A percentile compares a stretch with the other conserved stretches of the same genome.
These are phyloP conservation scores for Vigna angularis DNA, from an alignment of 306 rosid genomes.

Conservation along the genomic window DNA sequence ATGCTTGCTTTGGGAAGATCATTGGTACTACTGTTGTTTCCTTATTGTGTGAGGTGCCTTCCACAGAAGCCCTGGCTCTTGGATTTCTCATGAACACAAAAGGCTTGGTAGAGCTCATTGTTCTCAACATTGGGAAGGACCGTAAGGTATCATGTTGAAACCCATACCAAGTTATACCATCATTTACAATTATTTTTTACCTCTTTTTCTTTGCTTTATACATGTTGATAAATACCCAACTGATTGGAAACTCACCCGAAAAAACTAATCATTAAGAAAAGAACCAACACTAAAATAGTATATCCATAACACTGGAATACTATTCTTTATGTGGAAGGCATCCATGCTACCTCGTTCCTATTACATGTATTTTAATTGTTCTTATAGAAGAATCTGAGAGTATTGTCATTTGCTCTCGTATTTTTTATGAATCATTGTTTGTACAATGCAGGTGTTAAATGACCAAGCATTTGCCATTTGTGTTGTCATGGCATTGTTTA, in stretches of 20 bases:
- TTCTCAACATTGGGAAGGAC: conserved; percentile 84
- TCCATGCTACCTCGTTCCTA: too few species aligned
- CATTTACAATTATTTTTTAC: too few species aligned
- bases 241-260: too few species aligned
- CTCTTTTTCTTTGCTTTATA: neutral
- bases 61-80: conserved; percentile 67
- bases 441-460: conserved; percentile 61
- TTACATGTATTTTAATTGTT: neutral
- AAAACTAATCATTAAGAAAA: too few species aligned
- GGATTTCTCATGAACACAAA: conserved; percentile 86
- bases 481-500: conserved; percentile 75
- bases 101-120: conserved; percentile 81
- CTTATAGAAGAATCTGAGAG: neutral
- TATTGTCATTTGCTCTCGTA: neutral
- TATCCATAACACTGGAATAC: too few species aligned
- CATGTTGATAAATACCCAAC: neutral
- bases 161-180: too few species aligned
- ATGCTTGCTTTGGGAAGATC: conserved; percentile 76
- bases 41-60: conserved; percentile 49
- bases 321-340: too few species aligned
- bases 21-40: conserved; percentile 60
- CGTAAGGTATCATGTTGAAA: conserved; percentile 55
- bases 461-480: conserved; percentile 78
- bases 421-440: neutral
- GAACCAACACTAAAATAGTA: too few species aligned